Evolutionary conservation across 805 yeast species (phyloP).

Genomic region (Blastobotrys peoriensis): DNA sequence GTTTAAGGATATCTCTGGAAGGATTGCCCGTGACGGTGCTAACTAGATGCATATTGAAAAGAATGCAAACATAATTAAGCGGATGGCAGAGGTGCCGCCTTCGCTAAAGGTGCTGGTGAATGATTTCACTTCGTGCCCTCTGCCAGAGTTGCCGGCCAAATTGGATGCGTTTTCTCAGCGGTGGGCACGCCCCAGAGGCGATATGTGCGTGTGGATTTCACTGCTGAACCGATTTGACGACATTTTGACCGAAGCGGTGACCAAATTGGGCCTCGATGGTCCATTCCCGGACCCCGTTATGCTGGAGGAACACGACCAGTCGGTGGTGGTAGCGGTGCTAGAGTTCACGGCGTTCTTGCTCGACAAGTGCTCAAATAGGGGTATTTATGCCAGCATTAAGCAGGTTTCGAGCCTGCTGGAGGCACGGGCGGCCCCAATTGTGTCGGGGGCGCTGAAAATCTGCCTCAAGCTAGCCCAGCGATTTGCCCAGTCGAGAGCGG

Average conservation of each 20-base stretch:
- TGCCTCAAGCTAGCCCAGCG: constrained; percentile 56
- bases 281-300: constrained; percentile 42
- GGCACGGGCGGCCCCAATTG: constrained; percentile 53
- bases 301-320: constrained; percentile 43
- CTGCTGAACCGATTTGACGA: constrained; percentile 71
- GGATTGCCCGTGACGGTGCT: too few relatives aligned
- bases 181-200: constrained; percentile 64
- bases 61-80: constrained; percentile 19
- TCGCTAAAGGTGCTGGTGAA: constrained; percentile 17
- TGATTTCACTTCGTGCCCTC: constrained; percentile 25
- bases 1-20: too few relatives aligned
- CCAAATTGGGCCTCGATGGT: constrained; percentile 46
- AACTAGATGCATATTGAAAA: constrained; percentile 21
- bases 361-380: constrained; percentile 62
- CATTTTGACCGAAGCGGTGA: constrained; percentile 49
- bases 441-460: constrained; percentile 55
- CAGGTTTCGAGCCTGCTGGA: constrained; percentile 52
- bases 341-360: constrained; percentile 57
- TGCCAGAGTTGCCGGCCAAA: constrained; percentile 36
- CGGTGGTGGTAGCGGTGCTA: constrained; percentile 45
- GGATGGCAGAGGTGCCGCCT: constrained; percentile 20
- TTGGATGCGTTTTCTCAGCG: constrained; percentile 33
- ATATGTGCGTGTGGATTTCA: constrained; percentile 69
- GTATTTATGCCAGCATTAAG: constrained; percentile 61
- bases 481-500: constrained; percentile 41